Evolutionary conservation across 768 basidiomycete species (phyloP).

Genomic region (Leccinum imitatum): DNA sequence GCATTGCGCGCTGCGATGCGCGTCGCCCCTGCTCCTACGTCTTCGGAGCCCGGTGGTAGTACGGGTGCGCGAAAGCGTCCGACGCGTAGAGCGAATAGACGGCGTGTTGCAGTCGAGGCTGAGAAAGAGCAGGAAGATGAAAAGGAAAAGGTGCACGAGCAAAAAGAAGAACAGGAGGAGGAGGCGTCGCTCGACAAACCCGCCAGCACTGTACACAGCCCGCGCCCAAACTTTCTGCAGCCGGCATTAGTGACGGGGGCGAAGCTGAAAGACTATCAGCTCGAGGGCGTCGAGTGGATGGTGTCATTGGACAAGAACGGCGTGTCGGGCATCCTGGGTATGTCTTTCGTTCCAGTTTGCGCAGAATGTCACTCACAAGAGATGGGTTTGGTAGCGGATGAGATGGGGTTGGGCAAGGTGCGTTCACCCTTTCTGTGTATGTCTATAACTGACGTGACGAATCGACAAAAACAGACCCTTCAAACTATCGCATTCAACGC

Average conservation of each 20-base stretch:
- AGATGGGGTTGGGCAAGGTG: constrained; percentile 93
- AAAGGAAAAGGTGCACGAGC: not conserved
- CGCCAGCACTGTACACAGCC: not conserved
- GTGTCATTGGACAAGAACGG: constrained; percentile 83
- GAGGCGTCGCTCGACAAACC: constrained; percentile 17
- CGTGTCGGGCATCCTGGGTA: constrained; percentile 76
- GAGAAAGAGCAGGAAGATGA: not conserved
- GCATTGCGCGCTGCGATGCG: constrained; percentile 31
- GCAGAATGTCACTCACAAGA: constrained; percentile 9
- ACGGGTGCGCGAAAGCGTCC: constrained; percentile 16
- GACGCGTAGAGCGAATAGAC: constrained; percentile 9
- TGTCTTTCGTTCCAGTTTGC: constrained; percentile 23
- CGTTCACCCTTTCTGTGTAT: not conserved
- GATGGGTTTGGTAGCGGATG: constrained; percentile 61
- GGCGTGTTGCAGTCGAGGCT: constrained; percentile 10
- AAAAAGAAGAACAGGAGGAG: constrained; percentile 1
- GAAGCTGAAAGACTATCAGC: constrained; percentile 84
- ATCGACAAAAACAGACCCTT: constrained; percentile 58
- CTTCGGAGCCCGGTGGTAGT: not conserved
- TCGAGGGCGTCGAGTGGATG: constrained; percentile 97
- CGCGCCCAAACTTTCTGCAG: constrained; percentile 56
- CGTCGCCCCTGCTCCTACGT: constrained; percentile 7
- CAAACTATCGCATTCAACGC: constrained; percentile 96
- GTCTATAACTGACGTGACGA: not conserved
- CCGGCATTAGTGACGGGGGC: constrained; percentile 82